A percentile compares a stretch with the other conserved stretches of the same genome.
These are phyloP conservation scores for Fusarium tricinctum DNA, from an alignment of 2,329 filamentous ascomycete species.

Conservation along the genomic window DNA sequence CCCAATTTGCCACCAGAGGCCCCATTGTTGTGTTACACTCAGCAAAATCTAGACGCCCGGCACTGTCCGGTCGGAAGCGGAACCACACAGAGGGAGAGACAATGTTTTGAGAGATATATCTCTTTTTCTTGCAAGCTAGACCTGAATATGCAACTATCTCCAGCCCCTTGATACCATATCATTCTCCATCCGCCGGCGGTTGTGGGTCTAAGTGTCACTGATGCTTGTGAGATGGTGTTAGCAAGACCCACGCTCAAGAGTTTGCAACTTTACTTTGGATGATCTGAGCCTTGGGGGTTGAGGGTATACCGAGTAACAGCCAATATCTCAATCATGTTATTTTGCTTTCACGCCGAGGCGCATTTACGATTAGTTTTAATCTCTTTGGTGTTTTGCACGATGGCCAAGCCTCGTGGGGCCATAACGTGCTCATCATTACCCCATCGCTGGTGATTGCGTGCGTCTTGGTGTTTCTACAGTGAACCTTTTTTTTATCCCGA, in stretches of 20 bases:
- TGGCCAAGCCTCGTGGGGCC: constrained; percentile 23
- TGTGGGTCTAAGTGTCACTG: constrained; percentile 26
- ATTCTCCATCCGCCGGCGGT: constrained; percentile 1
- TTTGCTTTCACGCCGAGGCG: background rate
- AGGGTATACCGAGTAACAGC: constrained; percentile 27
- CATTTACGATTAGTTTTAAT: constrained; percentile 7
- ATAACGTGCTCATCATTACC: constrained; percentile 4
- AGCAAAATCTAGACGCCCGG: constrained; percentile 17
- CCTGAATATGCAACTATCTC: constrained; percentile 35
- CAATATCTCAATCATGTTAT: constrained; percentile 19
- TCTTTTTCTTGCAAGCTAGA: background rate
- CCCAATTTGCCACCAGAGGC: constrained; percentile 35
- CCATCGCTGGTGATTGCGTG: background rate
- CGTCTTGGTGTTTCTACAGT: background rate
- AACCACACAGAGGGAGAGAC: background rate
- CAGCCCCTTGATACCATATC: constrained; percentile 35
- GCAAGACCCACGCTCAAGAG: constrained; percentile 21
- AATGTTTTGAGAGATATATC: background rate
- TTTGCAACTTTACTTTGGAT: constrained; percentile 7
- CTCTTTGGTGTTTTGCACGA: constrained; percentile 34
- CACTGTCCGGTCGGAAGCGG: background rate
- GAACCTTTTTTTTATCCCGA: background rate
- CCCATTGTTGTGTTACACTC: constrained; percentile 24
- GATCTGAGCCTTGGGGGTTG: constrained; percentile 30
- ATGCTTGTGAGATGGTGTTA: constrained; percentile 3